Base-by-base conservation (phyloP, 108 stramenopile species). In the Cyclotella atomus region DNA sequence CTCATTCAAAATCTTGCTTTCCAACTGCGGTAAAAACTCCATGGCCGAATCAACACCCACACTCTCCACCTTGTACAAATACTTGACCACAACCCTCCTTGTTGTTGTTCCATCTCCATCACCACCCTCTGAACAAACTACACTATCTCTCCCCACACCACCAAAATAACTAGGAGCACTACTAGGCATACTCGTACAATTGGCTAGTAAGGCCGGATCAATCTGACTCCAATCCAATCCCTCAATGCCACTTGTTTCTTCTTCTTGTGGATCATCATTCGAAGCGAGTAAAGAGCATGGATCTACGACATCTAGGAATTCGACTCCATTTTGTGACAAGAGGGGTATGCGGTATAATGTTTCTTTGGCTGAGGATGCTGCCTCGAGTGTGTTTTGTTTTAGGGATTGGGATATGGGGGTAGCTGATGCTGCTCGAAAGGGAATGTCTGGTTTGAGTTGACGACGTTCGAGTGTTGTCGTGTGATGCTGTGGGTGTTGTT, bases 11-110 rank as follows among this genome's bases (percentile, higher is more conserved):
- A 79, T 60, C 28, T 53, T 17, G 19, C 64, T 65, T 34, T 79
- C 77, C 12, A 79, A 32, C 33, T 45, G n/a, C 8, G 64, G 59
- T 16, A 79, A 28, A 25, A 79, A 61, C 10, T 35, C 28, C 38
- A 49, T 20, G 16, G 65, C 49, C 43, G 50, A 65, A 47, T 59
- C 29, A 10, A 67, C 77, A 16, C 67, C 45, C 17, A 30, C 33
- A 24, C 65, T 71, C 54, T 79, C 77, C 19, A 79, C 70, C 57
- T 71, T 70, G 65, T 79, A 79, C 12, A 54, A 64, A 41, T 71
- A 79, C 9, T 34, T 57, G 14, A 79, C 70, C n/a, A 63, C 32
- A 29, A 55, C 60, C 23, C 20, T 41, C 36, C 33, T 28, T 20
- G 9, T 14, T 20, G 52, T 23, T 2, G 10, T 24, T 24, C n/a